phyloP scores from a whole-genome alignment of 305 asterid genomes.

The Solanum hybrid region DNA sequence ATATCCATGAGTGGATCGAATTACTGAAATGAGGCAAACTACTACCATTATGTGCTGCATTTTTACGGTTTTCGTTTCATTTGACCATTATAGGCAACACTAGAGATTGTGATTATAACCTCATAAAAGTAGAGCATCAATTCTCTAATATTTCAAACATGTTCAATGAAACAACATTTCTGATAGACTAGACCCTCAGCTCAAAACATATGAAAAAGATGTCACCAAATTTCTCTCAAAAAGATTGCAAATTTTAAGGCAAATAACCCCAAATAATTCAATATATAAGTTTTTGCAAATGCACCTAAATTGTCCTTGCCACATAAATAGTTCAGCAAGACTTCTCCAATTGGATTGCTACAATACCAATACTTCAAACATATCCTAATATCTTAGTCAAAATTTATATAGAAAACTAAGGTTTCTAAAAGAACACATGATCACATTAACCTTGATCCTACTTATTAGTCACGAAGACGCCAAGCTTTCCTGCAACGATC shows the following conservation, averaged over 20 bases:
- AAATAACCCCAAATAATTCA: background rate
- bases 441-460: slow-evolving; percentile 12
- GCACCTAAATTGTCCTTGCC: background rate
- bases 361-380: background rate
- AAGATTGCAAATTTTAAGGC: background rate
- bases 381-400: background rate
- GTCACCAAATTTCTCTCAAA: background rate
- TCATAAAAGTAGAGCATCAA: no score
- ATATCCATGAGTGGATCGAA: no score
- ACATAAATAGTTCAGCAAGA: background rate
- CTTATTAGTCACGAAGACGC: slow-evolving; percentile 56
- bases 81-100: no score
- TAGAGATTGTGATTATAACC: no score
- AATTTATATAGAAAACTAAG: background rate
- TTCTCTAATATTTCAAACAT: no score
- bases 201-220: background rate
- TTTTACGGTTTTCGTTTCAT: no score
- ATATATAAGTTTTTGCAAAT: background rate
- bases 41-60: no score
- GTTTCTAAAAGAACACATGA: background rate
- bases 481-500: slow-evolving; percentile 73
- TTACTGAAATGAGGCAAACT: no score
- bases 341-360: background rate
- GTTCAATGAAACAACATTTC: no score
- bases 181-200: background rate